Conservation (phyloP, 768 basidiomycete species). For the Collybiopsis luxurians region DNA sequence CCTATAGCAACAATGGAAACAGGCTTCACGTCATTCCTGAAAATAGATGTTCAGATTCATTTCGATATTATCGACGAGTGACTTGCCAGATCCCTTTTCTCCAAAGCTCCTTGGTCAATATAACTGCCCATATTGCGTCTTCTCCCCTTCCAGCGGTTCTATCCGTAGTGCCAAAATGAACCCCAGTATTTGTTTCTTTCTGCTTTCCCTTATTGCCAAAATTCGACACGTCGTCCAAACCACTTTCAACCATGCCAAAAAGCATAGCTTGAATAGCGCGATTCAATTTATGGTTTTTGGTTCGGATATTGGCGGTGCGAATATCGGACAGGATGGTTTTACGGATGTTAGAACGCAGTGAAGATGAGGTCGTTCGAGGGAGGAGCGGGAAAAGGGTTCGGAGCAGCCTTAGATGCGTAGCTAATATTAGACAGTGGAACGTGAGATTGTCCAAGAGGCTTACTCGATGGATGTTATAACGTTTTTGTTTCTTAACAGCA, state of each 20-base stretch:
- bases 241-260: conserved; percentile 93
- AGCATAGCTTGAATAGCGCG: conserved; percentile 93
- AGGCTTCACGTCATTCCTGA: conserved; percentile 85
- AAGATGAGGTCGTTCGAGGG: conserved; percentile 86
- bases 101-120: conserved; percentile 93
- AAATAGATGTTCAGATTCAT: conserved; percentile 2
- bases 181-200: conserved; percentile 27
- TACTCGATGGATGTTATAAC: conserved; percentile 93
- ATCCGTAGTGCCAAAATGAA: conserved; percentile 32
- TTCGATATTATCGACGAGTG: background rate
- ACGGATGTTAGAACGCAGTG: conserved; percentile 82
- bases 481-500: conserved; percentile 90
- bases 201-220: conserved; percentile 81
- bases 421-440: background rate
- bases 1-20: conserved; percentile 90
- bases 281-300: conserved; percentile 95
- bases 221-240: conserved; percentile 73
- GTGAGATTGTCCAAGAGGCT: conserved; percentile 24
- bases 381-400: conserved; percentile 92
- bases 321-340: conserved; percentile 94
- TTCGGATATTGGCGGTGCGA: conserved; percentile 80
- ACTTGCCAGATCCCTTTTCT: conserved; percentile 82
- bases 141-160: conserved; percentile 52
- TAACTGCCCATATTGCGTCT: conserved; percentile 97
- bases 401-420: conserved; percentile 59